Evolutionary conservation across 139 green algal genomes (phyloP).

Genomic region (Parachlorella kessleri): DNA sequence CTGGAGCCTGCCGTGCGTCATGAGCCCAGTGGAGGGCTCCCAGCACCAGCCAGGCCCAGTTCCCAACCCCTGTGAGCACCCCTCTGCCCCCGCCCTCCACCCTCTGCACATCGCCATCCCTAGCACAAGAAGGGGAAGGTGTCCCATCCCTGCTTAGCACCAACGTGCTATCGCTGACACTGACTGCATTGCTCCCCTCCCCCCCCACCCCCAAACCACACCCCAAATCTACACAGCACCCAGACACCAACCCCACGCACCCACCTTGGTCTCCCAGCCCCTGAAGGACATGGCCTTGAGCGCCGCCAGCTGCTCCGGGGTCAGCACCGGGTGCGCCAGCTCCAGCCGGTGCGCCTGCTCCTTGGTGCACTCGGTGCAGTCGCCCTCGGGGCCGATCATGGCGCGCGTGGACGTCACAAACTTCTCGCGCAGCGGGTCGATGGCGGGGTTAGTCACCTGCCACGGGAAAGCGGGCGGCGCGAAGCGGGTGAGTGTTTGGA

Average conservation of each 20-base stretch:
- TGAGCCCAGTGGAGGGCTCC: too few species aligned
- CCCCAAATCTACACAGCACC: neutral
- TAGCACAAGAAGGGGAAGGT: too few species aligned
- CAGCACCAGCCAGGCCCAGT: too few species aligned
- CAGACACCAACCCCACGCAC: neutral
- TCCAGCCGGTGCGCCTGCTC: slow-evolving; percentile 80
- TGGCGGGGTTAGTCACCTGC: slow-evolving; percentile 96
- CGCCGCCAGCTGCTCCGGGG: slow-evolving; percentile 80
- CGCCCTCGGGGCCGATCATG: slow-evolving; percentile 92
- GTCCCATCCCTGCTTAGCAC: too few species aligned
- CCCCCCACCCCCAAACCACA: neutral
- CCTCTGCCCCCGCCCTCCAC: too few species aligned
- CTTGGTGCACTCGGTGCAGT: slow-evolving; percentile 68
- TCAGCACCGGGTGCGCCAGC: slow-evolving; percentile 82
- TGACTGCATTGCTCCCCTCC: neutral
- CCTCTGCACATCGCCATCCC: too few species aligned
- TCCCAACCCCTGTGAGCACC: too few species aligned
- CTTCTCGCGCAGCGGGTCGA: slow-evolving; percentile 95
- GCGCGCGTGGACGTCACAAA: slow-evolving; percentile 91
- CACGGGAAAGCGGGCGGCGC: too few species aligned
- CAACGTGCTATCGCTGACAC: too few species aligned
- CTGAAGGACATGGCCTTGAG: slow-evolving; percentile 72
- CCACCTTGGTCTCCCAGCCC: slow-evolving; percentile 71
- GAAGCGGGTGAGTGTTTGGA: too few species aligned
- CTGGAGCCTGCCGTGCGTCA: too few species aligned